Percentiles rank a stretch among this genome's conserved stretches.
Conservation (phyloP, 2,329 filamentous ascomycete species). For the Colletotrichum paranaense region DNA sequence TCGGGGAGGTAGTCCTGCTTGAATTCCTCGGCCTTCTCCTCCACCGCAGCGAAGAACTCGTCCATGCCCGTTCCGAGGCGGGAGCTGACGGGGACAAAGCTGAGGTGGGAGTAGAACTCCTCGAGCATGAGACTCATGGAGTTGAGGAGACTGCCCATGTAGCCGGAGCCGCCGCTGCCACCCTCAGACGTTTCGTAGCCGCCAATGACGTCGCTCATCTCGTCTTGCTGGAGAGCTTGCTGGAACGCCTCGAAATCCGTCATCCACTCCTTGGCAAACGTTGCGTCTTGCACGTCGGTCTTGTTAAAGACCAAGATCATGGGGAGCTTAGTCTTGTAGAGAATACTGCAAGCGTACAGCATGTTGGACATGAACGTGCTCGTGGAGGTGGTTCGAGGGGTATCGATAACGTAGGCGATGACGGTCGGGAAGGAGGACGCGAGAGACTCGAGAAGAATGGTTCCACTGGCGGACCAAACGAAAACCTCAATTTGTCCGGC, state of each 20-base stretch:
- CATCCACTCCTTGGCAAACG: constrained; percentile 99
- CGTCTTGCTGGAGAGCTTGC: constrained; percentile 82
- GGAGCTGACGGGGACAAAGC: constrained; percentile 91
- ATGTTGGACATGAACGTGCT: constrained; percentile 99
- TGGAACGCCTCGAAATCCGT: constrained; percentile 98
- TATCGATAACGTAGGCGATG: constrained; percentile 97
- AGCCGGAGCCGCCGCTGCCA: constrained; percentile 82
- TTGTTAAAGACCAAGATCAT: constrained; percentile 99
- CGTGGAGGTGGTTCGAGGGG: constrained; percentile 90
- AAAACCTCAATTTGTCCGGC: constrained; percentile 98
- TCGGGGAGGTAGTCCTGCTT: constrained; percentile 92
- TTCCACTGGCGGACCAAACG: constrained; percentile 96
- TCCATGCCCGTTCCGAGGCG: constrained; percentile 93
- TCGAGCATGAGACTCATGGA: constrained; percentile 98
- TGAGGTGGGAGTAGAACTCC: constrained; percentile 95
- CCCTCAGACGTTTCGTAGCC: constrained; percentile 71
- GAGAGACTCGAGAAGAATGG: constrained; percentile 91
- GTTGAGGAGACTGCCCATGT: constrained; percentile 96
- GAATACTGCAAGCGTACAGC: constrained; percentile 97
- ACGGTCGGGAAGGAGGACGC: constrained; percentile 96
- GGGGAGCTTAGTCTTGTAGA: constrained; percentile 98
- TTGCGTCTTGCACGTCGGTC: constrained; percentile 91
- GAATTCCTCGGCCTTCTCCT: constrained; percentile 89
- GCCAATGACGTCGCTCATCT: constrained; percentile 81
- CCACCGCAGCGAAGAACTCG: constrained; percentile 92